phyloP scores from a whole-genome alignment of 768 basidiomycete species.

The Mycena polygramma region DNA sequence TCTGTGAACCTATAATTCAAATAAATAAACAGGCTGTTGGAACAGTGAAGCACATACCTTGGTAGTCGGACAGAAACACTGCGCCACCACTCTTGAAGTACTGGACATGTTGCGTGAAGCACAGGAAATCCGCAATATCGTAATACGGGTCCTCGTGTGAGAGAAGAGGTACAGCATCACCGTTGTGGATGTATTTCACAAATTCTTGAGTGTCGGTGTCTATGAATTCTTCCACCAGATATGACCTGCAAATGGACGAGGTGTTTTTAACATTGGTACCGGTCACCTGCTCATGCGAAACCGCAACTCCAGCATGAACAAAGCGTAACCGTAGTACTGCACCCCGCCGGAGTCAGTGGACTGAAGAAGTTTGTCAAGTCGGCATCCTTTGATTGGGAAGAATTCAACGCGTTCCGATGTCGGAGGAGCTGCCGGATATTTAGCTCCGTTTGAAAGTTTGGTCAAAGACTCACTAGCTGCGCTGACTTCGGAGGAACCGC shows the following conservation, averaged over 20 bases:
- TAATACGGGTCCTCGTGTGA: constrained; percentile 8
- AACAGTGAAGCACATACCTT: constrained; percentile 37
- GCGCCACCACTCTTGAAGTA: constrained; percentile 39
- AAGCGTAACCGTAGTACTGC: constrained; percentile 5
- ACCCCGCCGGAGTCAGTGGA: neutral
- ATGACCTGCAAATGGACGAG: constrained; percentile 13
- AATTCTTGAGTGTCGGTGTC: constrained; percentile 31
- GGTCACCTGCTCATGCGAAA: neutral
- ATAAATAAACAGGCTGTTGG: neutral
- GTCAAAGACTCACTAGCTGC: neutral
- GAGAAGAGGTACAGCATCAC: constrained; percentile 30
- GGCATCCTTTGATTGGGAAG: neutral
- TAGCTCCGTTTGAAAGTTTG: neutral
- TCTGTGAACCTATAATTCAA: neutral
- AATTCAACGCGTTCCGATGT: constrained; percentile 22
- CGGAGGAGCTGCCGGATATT: neutral
- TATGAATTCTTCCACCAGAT: constrained; percentile 40
- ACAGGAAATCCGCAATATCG: constrained; percentile 37
- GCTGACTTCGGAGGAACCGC: constrained; percentile 1
- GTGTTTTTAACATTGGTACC: constrained; percentile 5
- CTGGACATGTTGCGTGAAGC: constrained; percentile 46
- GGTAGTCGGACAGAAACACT: constrained; percentile 44
- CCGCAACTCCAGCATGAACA: constrained; percentile 22
- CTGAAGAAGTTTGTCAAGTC: neutral
- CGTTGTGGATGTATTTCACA: constrained; percentile 44